A percentile compares a stretch with the other conserved stretches of the same genome.
Evolutionary conservation across 331 rosid species (phyloP).

Genomic region (Arachis monticola): DNA sequence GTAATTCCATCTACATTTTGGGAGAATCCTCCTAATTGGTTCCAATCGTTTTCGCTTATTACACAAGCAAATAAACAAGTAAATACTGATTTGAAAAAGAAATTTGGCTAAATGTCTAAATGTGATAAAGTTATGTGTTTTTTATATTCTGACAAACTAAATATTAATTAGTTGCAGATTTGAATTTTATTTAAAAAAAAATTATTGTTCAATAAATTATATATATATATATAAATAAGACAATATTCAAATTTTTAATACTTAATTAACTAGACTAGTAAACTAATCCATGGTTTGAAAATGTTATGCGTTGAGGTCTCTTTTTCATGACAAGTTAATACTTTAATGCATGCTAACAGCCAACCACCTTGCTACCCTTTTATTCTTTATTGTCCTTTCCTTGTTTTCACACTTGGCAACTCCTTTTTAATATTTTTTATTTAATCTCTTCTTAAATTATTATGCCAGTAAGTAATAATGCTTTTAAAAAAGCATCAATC

Average conservation of each 20-base stretch:
- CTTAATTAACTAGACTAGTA: too few species aligned
- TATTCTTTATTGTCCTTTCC: background rate
- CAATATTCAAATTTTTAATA: too few species aligned
- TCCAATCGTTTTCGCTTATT: background rate
- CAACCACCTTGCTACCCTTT: slow-evolving; percentile 18
- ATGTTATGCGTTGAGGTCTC: background rate
- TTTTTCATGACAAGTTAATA: background rate
- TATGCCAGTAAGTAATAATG: background rate
- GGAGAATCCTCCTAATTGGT: background rate
- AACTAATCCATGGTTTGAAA: too few species aligned
- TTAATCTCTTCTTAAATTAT: background rate
- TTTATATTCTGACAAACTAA: too few species aligned
- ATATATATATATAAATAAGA: too few species aligned
- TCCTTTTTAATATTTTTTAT: too few species aligned
- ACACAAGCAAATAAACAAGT: background rate
- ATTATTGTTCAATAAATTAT: too few species aligned
- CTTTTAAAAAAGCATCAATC: slow-evolving; percentile 19
- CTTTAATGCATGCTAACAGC: slow-evolving; percentile 9
- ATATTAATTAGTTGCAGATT: too few species aligned
- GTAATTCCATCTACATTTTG: background rate
- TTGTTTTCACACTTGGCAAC: background rate
- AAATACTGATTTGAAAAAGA: background rate
- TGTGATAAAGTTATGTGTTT: background rate
- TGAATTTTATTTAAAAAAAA: too few species aligned
- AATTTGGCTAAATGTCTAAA: background rate